Evolutionary conservation across 495 filamentous ascomycete species (phyloP).

Genomic region (Pseudevernia furfuracea): DNA sequence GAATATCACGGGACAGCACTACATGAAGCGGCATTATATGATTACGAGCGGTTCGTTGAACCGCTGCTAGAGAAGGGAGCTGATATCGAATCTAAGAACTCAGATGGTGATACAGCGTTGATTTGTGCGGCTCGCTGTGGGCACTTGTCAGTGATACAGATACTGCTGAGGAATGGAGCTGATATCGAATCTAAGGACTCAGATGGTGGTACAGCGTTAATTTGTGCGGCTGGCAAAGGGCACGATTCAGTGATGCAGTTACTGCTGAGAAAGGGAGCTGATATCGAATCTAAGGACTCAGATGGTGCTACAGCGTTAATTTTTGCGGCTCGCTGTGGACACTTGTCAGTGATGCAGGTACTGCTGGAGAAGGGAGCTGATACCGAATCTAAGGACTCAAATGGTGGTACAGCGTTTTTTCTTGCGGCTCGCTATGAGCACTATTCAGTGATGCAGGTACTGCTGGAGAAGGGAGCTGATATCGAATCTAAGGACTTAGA

Average conservation of each 20-base stretch:
- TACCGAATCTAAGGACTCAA: constrained; percentile 14
- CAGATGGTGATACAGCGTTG: too few species aligned
- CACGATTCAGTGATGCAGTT: constrained; percentile 35
- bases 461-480: too few species aligned
- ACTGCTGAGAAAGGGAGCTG: constrained; percentile 34
- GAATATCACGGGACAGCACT: constrained; percentile 34
- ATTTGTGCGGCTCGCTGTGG: too few species aligned
- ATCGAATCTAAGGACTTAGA: too few species aligned
- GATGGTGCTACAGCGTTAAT: neutral
- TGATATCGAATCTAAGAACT: too few species aligned
- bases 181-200: too few species aligned
- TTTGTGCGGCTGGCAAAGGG: constrained; percentile 31
- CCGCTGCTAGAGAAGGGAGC: constrained; percentile 33
- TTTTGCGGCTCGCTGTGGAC: neutral
- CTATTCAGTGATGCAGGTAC: neutral
- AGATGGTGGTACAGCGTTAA: too few species aligned
- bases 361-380: constrained; percentile 9
- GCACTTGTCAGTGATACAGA: too few species aligned
- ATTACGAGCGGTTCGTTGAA: constrained; percentile 30
- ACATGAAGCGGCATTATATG: constrained; percentile 32
- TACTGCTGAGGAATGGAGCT: too few species aligned
- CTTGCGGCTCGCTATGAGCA: neutral
- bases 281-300: constrained; percentile 1
- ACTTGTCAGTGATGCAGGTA: neutral
- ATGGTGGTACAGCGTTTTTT: constrained; percentile 9